Base-by-base conservation (phyloP, 257 asterid species). In the Nicotiana knightiana region DNA sequence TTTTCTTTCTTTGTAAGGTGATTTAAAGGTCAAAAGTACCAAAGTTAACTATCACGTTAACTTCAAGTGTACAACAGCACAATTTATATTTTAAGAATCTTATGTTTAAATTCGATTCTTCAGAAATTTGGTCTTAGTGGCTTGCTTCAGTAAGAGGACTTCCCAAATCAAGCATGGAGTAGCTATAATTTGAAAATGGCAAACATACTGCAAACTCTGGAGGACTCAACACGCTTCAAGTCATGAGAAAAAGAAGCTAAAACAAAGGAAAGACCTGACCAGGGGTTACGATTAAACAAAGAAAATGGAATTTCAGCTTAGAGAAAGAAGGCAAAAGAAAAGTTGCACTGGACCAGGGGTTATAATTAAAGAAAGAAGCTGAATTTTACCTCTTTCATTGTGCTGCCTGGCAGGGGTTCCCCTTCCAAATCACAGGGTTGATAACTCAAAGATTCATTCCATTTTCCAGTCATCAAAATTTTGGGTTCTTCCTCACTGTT, bases 391-490 rank as follows among this genome's bases (percentile, higher is more conserved):
- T 94, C 99, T 90, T 94, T 94, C 90, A 93, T 83, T 83, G 95
- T 94, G 80, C 98, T 85, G 77, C 90, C 96, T 15, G 94, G 90
- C 84, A 96, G 94, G 82, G 99, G 99, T 84, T 96, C 99, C 73
- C 99, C 99, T 83, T 96, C 98, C 82, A 77, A 63, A 88, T 96
- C 99, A 88, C 99, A 96, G 16, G 93, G 98, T 86, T 96, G 99
- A 87, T 90, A 96, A 84, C 93, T 92, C 92, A 96, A 83, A 80
- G 85, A 91, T 86, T 94, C 97, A 15, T 90, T 96, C 98, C 99
- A 96, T 85, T 93, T 96, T 79, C 98, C 99, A 15, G 99, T 96
- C 95, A 96, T 94, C 92, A 96, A 88, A 79, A 94, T 92, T 88
- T 94, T 94, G 54, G 99, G 99, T 87, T 96, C 98, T 87, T 96